Evolutionary conservation across 2,329 filamentous ascomycete species (phyloP), one percentile per base, ranked within the genome.

Genomic region (Coniochaeta sp.): DNA sequence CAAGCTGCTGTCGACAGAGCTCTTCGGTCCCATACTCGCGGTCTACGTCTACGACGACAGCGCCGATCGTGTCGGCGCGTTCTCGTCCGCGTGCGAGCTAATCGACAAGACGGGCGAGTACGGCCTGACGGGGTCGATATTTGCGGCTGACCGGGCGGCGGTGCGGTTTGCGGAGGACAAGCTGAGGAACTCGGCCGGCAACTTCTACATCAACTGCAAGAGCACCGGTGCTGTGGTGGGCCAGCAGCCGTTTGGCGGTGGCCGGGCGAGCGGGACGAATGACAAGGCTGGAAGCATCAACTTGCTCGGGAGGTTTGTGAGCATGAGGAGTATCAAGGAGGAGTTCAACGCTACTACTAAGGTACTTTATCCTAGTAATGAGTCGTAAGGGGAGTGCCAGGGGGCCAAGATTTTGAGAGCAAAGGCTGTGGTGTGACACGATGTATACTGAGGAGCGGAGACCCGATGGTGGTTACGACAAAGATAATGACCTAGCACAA

Each of bases 61-160:
- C 59, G 69, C 75, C 58, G 67, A 69, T 34, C 64, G 73, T 22
- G 76, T 76, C 0, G 77, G 74, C 7, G 74, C 73, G 1, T 79
- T 80, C 60, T 74, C 73, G 52, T 73, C 79, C 55, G 77, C 76
- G 4, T 89, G 86, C 75, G 76, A 81, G 70, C 74, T 88, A 56
- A 86, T 93, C 60, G 89, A 93, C 74, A 71, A 74, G 6, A 89
- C 89, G 1, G 87, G 85, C 61, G 89, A 90, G 67, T 96, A 96
- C 72, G 71, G 67, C 3, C 69, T 82, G 58, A 81, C 80, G 1
- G 80, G 80, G 9, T 72, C 77, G 4, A 73, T 82, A 55, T 82
- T 82, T 65, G 79, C 79, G 40, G 72, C 74, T 7, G 78, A 81
- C 65, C 77, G 76, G 0, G 68, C 67, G 14, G 81, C 78, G 9